Evolutionary conservation across 441 rosid genomes (phyloP).

Genomic region (Omphalea diandra): DNA sequence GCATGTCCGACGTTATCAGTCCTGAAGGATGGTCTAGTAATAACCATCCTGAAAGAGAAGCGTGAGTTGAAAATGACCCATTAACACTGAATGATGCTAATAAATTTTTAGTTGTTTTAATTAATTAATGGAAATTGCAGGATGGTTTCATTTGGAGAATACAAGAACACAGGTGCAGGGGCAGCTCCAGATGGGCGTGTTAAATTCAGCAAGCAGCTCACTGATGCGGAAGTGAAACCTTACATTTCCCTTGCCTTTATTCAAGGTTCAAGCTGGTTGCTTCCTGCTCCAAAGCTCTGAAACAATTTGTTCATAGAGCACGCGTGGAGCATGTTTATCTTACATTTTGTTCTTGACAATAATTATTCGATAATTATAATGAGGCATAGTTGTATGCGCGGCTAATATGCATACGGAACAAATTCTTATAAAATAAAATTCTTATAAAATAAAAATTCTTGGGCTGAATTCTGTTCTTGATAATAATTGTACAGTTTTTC

Average conservation of each 20-base stretch:
- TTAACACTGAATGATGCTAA: not conserved
- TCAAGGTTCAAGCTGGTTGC: constrained; percentile 40
- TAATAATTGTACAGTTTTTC: too few species aligned
- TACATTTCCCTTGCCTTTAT: not conserved
- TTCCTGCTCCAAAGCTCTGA: constrained; percentile 27
- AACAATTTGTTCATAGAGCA: too few species aligned
- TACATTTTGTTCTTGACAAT: too few species aligned
- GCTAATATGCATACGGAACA: too few species aligned
- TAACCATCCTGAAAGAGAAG: constrained; percentile 26
- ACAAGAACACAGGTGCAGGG: constrained; percentile 50
- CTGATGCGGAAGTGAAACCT: constrained; percentile 5
- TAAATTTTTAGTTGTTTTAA: not conserved
- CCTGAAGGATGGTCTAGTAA: constrained; percentile 52
- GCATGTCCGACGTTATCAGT: constrained; percentile 36
- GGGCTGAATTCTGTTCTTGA: too few species aligned
- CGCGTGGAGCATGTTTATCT: too few species aligned
- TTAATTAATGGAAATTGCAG: not conserved
- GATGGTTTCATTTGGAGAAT: constrained; percentile 35
- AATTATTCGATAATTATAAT: too few species aligned
- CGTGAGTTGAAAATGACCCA: too few species aligned
- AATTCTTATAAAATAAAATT: too few species aligned
- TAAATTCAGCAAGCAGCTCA: constrained; percentile 39
- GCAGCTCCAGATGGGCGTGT: constrained; percentile 30
- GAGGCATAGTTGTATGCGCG: too few species aligned
- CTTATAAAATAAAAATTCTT: too few species aligned